Conservation (phyloP, 2,329 filamentous ascomycete species). For the Periconia sp. region DNA sequence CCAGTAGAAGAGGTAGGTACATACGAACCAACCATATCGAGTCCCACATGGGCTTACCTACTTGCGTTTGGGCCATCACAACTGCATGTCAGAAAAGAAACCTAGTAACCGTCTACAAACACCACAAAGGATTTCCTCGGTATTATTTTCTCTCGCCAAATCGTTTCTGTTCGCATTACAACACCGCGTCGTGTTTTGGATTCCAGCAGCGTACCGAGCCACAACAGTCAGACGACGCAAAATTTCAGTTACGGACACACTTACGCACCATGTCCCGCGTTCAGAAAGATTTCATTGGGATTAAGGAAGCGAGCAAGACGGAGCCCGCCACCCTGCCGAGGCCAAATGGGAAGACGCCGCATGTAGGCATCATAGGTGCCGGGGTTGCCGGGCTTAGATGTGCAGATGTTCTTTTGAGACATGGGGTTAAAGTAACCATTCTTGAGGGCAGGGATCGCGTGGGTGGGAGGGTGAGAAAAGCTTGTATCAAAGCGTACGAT, state of each 20-base stretch:
- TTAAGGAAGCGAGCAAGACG: slow-evolving; percentile 18
- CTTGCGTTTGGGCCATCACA: too few species aligned
- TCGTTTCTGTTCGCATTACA: too few species aligned
- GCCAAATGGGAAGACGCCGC: slow-evolving; percentile 46
- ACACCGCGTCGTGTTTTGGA: neutral
- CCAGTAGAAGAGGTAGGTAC: too few species aligned
- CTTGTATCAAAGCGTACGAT: neutral
- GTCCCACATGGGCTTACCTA: too few species aligned
- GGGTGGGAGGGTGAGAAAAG: slow-evolving; percentile 61
- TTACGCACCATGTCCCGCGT: slow-evolving; percentile 29
- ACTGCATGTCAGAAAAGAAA: too few species aligned
- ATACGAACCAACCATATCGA: too few species aligned
- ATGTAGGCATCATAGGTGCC: slow-evolving; percentile 69
- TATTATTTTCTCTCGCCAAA: too few species aligned
- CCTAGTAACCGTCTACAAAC: too few species aligned
- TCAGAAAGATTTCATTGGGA: slow-evolving; percentile 33
- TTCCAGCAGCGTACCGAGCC: neutral
- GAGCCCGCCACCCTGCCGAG: slow-evolving; percentile 31
- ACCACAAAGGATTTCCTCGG: too few species aligned
- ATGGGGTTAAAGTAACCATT: slow-evolving; percentile 68
- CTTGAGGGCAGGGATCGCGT: slow-evolving; percentile 68
- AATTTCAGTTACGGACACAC: neutral
- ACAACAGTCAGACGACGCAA: neutral
- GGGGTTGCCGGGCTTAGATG: slow-evolving; percentile 72
- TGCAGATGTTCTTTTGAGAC: slow-evolving; percentile 65